Evolutionary conservation across 768 basidiomycete genomes (phyloP), one percentile per base, ranked within the genome.

Genomic region (Collybia nuda): DNA sequence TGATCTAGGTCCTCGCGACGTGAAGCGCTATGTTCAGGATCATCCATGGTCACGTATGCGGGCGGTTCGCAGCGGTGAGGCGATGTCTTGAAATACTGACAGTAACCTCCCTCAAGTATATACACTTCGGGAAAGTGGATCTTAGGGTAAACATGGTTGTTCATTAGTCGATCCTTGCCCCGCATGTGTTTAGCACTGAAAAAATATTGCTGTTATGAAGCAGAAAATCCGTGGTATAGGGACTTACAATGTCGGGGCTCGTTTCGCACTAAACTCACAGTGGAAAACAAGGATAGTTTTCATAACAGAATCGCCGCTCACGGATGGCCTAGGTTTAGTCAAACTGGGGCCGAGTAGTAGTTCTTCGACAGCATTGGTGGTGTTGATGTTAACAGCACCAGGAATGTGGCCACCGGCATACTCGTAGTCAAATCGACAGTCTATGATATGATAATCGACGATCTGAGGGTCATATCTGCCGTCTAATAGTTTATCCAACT

Each of bases 361-460:
- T 45, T 90, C 85, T 64, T 97, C 93, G 37, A 98, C 79, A 40
- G 80, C 84, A 23, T 77, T 66, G 11, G 86, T 85, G 14, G 85
- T 90, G 65, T 92, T 93, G 62, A 98, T 84, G 66, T 98, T 98
- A 65, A 94, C 76, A 6, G 97, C 95, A 12, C 93, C 90, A 8
- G 82, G 81, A 56, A 98, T 83, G 71, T 98, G 97, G 0, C 97
- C 97, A 7, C 97, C 97, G 43, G 78, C 76, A 67, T 86, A 98
- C 70, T 99, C 97, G 62, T 97, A 99, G 55, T 93, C 93, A 68
- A 98, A 99, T 38, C 97, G 89, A 67, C 97, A 98, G 70, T 99
- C 97, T 58, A 99, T 87, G 50, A 99, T 70, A 58, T 88, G 79
- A 66, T 77, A 97, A 40, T 82, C 75, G 35, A 78, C 74, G 50